A percentile compares a stretch with the other conserved stretches of the same genome.
Conservation (phyloP, 768 basidiomycete species). For the Rhizopogon sp. region DNA sequence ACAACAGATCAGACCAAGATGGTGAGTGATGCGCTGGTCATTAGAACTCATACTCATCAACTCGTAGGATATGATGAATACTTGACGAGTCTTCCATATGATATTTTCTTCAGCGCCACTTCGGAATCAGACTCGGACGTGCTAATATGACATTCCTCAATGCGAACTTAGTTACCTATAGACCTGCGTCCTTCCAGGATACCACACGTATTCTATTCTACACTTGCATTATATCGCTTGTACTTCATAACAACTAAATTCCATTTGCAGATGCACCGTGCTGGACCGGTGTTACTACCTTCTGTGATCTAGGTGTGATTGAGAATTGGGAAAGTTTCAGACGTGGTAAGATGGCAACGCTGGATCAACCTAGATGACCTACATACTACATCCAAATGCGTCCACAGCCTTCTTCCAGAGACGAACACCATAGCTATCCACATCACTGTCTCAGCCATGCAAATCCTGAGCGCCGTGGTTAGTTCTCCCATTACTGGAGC, state of each 20-base stretch:
- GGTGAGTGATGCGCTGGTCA: constrained; percentile 13
- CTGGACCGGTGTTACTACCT: constrained; percentile 10
- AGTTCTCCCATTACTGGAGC: too few relatives aligned
- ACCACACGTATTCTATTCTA: not conserved
- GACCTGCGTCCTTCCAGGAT: not conserved
- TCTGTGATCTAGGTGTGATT: constrained; percentile 14
- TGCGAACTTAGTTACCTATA: not conserved
- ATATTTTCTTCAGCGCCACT: not conserved
- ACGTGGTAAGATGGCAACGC: not conserved
- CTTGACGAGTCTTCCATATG: not conserved
- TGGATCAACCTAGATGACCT: not conserved
- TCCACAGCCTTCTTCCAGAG: constrained; percentile 5
- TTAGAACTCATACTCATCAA: not conserved
- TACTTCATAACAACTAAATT: constrained; percentile 14
- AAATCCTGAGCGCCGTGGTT: constrained; percentile 9
- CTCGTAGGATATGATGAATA: constrained; percentile 2
- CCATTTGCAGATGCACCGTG: constrained; percentile 4
- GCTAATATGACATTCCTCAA: not conserved
- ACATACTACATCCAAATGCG: constrained; percentile 21
- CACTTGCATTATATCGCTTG: constrained; percentile 4
- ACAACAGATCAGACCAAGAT: constrained; percentile 26
- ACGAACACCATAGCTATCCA: constrained; percentile 21
- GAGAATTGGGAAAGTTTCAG: constrained; percentile 15
- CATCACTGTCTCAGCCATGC: constrained; percentile 20
- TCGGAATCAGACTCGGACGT: not conserved